Conservation (phyloP, 1,284 basidiomycete genomes). For the Somion occarium region DNA sequence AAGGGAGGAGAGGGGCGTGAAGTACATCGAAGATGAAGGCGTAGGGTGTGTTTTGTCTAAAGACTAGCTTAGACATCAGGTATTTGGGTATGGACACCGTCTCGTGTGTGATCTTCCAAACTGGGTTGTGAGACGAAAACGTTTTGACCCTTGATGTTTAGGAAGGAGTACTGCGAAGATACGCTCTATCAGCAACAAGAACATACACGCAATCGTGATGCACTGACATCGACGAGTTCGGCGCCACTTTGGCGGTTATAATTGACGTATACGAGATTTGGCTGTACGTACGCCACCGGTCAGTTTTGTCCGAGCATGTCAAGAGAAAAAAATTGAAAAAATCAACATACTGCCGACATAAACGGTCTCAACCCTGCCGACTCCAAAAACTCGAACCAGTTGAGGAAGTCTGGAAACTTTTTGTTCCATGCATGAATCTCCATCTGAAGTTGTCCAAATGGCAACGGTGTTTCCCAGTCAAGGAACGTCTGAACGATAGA, state of each 20-base stretch:
- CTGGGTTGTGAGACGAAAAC: constrained; percentile 4
- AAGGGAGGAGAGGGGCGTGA: neutral
- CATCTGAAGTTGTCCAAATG: constrained; percentile 39
- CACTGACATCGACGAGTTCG: constrained; percentile 6
- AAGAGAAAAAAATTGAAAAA: neutral
- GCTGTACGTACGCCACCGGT: neutral
- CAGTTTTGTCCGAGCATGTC: neutral
- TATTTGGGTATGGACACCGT: neutral
- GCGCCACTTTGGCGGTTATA: constrained; percentile 3
- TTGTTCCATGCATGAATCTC: constrained; percentile 36
- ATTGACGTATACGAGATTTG: constrained; percentile 6
- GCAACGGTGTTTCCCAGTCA: constrained; percentile 23
- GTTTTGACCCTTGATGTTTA: constrained; percentile 8
- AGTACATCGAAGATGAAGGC: neutral
- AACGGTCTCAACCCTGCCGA: constrained; percentile 46
- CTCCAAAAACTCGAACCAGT: constrained; percentile 49
- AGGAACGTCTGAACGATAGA: constrained; percentile 26
- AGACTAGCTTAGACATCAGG: neutral
- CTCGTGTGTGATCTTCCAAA: neutral
- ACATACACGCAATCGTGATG: neutral
- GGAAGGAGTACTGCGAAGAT: constrained; percentile 6
- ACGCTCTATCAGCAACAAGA: neutral
- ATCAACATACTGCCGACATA: constrained; percentile 31
- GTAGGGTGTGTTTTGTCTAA: neutral
- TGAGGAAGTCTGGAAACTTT: constrained; percentile 31